Base-by-base conservation (phyloP, 2,329 filamentous ascomycete species). In the Aspergillus calidoustus region DNA sequence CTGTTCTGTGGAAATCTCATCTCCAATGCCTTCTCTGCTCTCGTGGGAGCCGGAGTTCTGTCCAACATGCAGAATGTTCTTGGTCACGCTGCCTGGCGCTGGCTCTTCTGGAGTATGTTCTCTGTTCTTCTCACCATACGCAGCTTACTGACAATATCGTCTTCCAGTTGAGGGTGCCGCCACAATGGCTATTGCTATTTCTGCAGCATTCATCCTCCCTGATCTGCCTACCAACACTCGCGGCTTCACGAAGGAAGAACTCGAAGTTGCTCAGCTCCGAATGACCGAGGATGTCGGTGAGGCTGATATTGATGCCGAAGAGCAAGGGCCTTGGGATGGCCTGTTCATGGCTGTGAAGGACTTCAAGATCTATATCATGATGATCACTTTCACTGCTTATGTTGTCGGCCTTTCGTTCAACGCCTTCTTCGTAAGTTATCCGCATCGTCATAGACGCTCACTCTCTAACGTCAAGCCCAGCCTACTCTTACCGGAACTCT, bases 361-460 rank as follows among this genome's bases (percentile, higher is more conserved):
- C 64, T 17, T 76, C 65, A 89, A 88, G 77, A 86, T 88, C 64
- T 89, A 87, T 68, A 68, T 89, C 62, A 84, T 89, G 83, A 87
- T 87, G 81, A 59, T 88, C 7, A 86, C 85, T 1, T 84, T 88
- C 60, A 86, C 84, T 3, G 84, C 85, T 3, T 88, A 88, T 63
- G 85, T 88, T 7, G 80, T 87, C 6, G 86, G 86, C 3, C 72
- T 81, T 44, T 84, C 84, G 0, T 87, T 86, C 72, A 86, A 86
- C 65, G 84, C 83, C 46, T 88, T 86, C 72, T 87, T 87, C 73
- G 69, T 72, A 54, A 62, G 69, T 66, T 1, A n/a, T 15, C 11
- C 22, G 8, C 19, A 44, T 31, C 2, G 4, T 4, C 2, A 1
- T 50, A 11, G 28, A 4, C 19, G 11, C 7, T 15, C 3, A 8